phyloP scores from a whole-genome alignment of 2,329 filamentous ascomycete species.

The Botrytis paeoniae region DNA sequence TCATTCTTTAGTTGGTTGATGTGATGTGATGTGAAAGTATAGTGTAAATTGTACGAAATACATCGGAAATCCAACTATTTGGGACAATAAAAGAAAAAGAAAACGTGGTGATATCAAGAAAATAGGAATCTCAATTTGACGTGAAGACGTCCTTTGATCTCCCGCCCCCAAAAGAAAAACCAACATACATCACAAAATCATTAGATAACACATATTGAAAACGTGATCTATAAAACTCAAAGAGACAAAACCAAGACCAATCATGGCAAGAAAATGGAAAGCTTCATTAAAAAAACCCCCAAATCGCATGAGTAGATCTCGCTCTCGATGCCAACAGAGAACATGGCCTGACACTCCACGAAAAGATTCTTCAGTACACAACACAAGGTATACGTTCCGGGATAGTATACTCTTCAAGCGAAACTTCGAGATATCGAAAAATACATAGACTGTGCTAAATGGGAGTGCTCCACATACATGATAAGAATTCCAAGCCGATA shows the following conservation, averaged over 20 bases:
- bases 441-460: too few relatives aligned
- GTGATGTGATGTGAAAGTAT: neutral
- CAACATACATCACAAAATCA: too few relatives aligned
- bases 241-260: neutral
- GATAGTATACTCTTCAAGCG: too few relatives aligned
- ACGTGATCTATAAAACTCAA: neutral
- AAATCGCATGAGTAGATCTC: neutral
- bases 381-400: too few relatives aligned
- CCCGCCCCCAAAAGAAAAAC: too few relatives aligned
- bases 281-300: neutral
- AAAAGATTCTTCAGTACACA: too few relatives aligned
- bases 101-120: neutral
- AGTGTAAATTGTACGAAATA: neutral
- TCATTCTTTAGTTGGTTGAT: neutral
- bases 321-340: neutral
- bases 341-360: neutral
- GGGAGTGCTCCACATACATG: too few relatives aligned
- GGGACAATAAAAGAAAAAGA: neutral
- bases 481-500: too few relatives aligned
- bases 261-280: neutral
- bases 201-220: neutral
- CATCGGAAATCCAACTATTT: neutral
- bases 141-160: neutral
- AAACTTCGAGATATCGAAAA: too few relatives aligned
- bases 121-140: neutral